Conservation (phyloP, 305 asterid species). For the Fraxinus angustifolia region DNA sequence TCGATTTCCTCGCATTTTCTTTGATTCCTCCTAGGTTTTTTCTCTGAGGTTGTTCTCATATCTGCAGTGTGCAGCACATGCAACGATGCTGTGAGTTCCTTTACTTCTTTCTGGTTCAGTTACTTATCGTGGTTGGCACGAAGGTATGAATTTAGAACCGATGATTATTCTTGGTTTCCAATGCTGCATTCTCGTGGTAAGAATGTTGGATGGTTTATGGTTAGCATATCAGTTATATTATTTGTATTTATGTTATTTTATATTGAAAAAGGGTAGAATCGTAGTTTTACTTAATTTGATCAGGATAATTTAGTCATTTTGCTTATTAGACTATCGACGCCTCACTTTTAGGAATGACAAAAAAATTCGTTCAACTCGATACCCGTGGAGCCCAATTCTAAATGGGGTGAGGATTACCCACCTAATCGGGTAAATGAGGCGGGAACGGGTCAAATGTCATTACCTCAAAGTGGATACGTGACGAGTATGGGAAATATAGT, state of each 20-base stretch:
- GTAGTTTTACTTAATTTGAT: too few species aligned
- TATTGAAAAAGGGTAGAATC: too few species aligned
- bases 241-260: too few species aligned
- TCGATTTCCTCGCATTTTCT: background rate
- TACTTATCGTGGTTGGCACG: background rate
- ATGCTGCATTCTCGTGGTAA: background rate
- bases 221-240: background rate
- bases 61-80: background rate
- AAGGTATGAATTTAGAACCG: background rate
- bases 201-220: background rate
- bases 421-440: background rate
- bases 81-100: background rate
- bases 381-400: too few species aligned
- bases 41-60: background rate
- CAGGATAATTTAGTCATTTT: too few species aligned
- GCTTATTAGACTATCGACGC: too few species aligned
- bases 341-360: too few species aligned
- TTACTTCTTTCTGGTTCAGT: background rate
- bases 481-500: too few species aligned
- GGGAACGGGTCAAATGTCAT: too few species aligned
- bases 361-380: too few species aligned
- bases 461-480: too few species aligned
- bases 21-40: background rate
- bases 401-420: background rate
- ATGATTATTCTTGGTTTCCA: background rate